Conservation (phyloP, 2,329 filamentous ascomycete genomes). For the Fusarium sulawesiense region DNA sequence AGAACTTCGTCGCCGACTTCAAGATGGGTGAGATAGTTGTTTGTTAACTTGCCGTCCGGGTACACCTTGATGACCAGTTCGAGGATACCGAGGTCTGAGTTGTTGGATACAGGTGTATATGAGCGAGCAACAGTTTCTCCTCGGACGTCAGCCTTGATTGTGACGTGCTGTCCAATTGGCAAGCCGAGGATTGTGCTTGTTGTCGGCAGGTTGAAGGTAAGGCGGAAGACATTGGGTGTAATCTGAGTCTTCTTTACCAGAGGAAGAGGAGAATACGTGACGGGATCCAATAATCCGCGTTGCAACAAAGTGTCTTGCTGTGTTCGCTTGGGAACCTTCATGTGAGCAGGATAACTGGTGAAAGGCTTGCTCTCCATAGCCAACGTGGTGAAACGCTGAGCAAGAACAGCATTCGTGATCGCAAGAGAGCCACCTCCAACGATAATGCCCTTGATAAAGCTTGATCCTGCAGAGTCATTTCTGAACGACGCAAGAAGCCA, state of each 20-base stretch:
- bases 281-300: not conserved
- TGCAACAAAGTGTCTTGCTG: constrained; percentile 3
- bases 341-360: constrained; percentile 43
- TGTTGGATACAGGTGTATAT: constrained; percentile 66
- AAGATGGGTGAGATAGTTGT: constrained; percentile 59
- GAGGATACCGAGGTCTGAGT: constrained; percentile 60
- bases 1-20: constrained; percentile 60
- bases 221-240: constrained; percentile 56
- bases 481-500: not conserved
- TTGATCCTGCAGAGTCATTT: not conserved
- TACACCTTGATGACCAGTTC: constrained; percentile 65
- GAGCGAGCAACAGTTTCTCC: constrained; percentile 61
- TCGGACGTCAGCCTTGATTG: constrained; percentile 60
- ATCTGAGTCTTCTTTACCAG: not conserved
- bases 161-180: constrained; percentile 67
- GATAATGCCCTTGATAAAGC: constrained; percentile 27
- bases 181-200: constrained; percentile 60
- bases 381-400: constrained; percentile 46
- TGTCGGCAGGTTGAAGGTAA: constrained; percentile 61
- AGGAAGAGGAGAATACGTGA: not conserved
- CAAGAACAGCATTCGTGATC: constrained; percentile 45
- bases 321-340: constrained; percentile 51
- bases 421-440: constrained; percentile 28
- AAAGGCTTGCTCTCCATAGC: constrained; percentile 37
- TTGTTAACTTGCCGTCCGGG: constrained; percentile 61